phyloP scores from a whole-genome alignment of 2,329 filamentous ascomycete genomes.

The Teratosphaeria viscida region DNA sequence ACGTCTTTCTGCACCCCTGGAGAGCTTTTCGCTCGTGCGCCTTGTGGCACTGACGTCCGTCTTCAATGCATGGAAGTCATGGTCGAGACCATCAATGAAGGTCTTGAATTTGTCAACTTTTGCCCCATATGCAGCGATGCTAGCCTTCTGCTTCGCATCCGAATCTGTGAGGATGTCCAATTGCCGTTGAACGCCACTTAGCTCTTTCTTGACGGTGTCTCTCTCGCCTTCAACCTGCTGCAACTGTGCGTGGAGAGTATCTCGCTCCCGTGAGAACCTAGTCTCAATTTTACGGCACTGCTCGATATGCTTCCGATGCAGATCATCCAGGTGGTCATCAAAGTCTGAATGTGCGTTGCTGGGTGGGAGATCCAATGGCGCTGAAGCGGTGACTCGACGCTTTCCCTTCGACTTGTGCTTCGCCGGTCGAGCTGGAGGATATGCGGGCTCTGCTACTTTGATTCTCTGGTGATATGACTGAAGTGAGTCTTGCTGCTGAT shows the following conservation, averaged over 20 bases:
- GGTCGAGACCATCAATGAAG: conserved; percentile 15
- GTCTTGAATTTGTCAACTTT: conserved; percentile 12
- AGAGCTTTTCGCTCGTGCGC: conserved; percentile 5
- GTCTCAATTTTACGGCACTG: neutral
- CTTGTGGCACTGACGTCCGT: conserved; percentile 5
- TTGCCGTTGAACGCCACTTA: conserved; percentile 4
- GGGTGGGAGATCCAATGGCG: neutral
- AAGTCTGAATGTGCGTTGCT: conserved; percentile 1
- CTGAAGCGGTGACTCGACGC: neutral
- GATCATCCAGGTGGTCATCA: conserved; percentile 1
- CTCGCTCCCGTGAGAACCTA: neutral
- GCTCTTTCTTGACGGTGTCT: conserved; percentile 1
- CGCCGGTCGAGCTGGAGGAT: neutral
- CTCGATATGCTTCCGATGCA: conserved; percentile 1
- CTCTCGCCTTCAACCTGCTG: conserved; percentile 1
- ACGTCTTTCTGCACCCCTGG: conserved; percentile 3
- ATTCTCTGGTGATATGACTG: neutral
- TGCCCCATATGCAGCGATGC: conserved; percentile 4
- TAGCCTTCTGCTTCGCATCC: conserved; percentile 7
- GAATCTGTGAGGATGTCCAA: conserved; percentile 2
- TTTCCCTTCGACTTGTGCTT: conserved; percentile 1
- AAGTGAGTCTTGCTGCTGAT: neutral
- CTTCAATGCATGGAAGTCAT: conserved; percentile 12
- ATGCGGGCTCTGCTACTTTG: neutral
- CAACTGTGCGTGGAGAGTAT: neutral